These are phyloP conservation scores for Diplodia scrobiculata DNA, from an alignment of 2,329 filamentous ascomycete species.

Conservation along the genomic window DNA sequence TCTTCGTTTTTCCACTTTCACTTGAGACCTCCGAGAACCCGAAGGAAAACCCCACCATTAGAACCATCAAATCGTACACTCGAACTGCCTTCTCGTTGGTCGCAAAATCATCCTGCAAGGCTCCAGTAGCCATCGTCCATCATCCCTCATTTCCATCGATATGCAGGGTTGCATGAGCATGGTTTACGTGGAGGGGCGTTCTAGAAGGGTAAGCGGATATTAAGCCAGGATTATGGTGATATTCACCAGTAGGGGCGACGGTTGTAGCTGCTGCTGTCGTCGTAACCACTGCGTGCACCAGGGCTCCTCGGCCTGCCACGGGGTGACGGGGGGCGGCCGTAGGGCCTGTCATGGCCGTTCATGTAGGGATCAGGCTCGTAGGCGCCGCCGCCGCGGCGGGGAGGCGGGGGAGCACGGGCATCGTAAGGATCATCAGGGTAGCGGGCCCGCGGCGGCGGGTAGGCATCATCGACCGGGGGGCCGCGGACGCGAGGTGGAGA, in stretches of 20 bases:
- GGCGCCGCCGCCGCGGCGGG: slow-evolving; percentile 41
- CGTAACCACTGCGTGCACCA: slow-evolving; percentile 64
- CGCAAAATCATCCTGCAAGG: slow-evolving; percentile 14
- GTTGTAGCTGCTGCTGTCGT: slow-evolving; percentile 57
- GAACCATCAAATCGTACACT: slow-evolving; percentile 26
- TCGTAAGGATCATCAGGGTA: slow-evolving; percentile 77
- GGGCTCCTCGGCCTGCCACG: slow-evolving; percentile 49
- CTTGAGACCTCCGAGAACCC: neutral
- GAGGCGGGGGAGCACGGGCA: slow-evolving; percentile 56
- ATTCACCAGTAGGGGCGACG: slow-evolving; percentile 54
- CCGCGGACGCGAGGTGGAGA: slow-evolving; percentile 71
- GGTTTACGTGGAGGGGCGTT: slow-evolving; percentile 22
- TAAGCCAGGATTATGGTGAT: slow-evolving; percentile 15
- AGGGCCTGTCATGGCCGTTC: slow-evolving; percentile 59
- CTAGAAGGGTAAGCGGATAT: slow-evolving; percentile 28
- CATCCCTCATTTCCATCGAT: slow-evolving; percentile 18
- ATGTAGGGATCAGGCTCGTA: slow-evolving; percentile 63
- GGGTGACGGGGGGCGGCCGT: slow-evolving; percentile 52
- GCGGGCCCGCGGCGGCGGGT: slow-evolving; percentile 61
- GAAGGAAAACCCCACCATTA: slow-evolving; percentile 18
- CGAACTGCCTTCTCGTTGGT: slow-evolving; percentile 5
- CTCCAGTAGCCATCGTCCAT: slow-evolving; percentile 9
- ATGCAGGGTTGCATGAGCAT: slow-evolving; percentile 22
- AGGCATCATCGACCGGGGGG: slow-evolving; percentile 74
- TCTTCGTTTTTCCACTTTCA: neutral